phyloP scores from a whole-genome alignment of 129 eudicot genomes.

The Flaveria robusta region DNA sequence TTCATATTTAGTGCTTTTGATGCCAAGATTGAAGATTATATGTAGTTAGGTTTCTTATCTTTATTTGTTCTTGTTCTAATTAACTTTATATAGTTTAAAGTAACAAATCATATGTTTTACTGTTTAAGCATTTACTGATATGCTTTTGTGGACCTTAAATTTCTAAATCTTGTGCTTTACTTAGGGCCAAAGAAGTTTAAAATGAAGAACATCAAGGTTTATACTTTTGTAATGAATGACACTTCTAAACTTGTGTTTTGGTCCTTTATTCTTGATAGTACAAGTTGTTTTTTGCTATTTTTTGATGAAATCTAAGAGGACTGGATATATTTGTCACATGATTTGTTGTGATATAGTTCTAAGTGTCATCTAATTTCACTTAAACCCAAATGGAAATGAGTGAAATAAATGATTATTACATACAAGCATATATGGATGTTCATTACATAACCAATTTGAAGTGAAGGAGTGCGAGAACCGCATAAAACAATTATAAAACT shows the following conservation, averaged over 20 bases:
- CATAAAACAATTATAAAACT: not conserved
- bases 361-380: not conserved
- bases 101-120: slow-evolving; percentile 23
- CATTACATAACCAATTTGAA: not conserved
- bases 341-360: not conserved
- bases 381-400: not conserved
- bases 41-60: not conserved
- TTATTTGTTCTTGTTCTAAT: no score
- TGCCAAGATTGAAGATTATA: slow-evolving; percentile 20
- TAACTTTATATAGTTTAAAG: not conserved
- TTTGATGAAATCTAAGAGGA: not conserved
- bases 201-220: slow-evolving; percentile 28
- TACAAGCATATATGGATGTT: not conserved
- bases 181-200: not conserved
- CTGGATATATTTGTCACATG: not conserved
- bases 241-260: slow-evolving; percentile 10
- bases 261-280: not conserved
- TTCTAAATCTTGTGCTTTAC: not conserved
- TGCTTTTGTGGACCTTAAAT: slow-evolving; percentile 13
- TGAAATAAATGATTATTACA: not conserved
- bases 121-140: not conserved
- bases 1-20: slow-evolving; percentile 9
- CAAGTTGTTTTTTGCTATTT: not conserved
- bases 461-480: not conserved
- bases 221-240: no score